Conservation (phyloP, 2,329 filamentous ascomycete genomes). For the Corynespora cassiicola region DNA sequence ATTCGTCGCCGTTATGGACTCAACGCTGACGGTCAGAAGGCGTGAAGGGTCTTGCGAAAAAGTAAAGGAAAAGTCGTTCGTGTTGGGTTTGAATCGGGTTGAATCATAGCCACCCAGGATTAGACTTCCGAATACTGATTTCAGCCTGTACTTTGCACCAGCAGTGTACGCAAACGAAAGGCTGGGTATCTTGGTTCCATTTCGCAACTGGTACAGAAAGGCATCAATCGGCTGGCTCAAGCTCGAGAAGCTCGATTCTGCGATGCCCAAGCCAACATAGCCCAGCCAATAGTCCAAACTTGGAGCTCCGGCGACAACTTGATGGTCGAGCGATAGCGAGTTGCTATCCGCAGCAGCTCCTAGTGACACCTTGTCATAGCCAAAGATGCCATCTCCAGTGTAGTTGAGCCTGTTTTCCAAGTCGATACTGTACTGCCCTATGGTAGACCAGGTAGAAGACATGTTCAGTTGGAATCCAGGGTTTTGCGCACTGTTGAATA, state of each 20-base stretch:
- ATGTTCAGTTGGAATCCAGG: constrained; percentile 36
- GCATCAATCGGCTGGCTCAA: constrained; percentile 31
- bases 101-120: constrained; percentile 52
- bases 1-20: constrained; percentile 39
- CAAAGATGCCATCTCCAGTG: constrained; percentile 35
- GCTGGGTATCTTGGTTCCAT: constrained; percentile 38
- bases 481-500: constrained; percentile 36
- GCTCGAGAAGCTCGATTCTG: constrained; percentile 37
- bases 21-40: constrained; percentile 40
- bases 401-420: constrained; percentile 37
- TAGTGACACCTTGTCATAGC: constrained; percentile 37
- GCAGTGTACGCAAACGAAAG: constrained; percentile 44
- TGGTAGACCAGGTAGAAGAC: constrained; percentile 40
- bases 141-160: constrained; percentile 41
- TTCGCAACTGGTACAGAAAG: constrained; percentile 34
- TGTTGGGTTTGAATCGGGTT: constrained; percentile 40
- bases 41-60: constrained; percentile 39
- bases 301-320: constrained; percentile 38
- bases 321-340: constrained; percentile 28
- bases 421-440: constrained; percentile 39
- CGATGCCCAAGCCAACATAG: constrained; percentile 34
- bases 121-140: constrained; percentile 42
- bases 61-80: constrained; percentile 37
- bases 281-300: constrained; percentile 39
- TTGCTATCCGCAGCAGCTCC: constrained; percentile 25